Base-by-base conservation (phyloP, 2,329 filamentous ascomycete species). In the Elsinoe ampelina region DNA sequence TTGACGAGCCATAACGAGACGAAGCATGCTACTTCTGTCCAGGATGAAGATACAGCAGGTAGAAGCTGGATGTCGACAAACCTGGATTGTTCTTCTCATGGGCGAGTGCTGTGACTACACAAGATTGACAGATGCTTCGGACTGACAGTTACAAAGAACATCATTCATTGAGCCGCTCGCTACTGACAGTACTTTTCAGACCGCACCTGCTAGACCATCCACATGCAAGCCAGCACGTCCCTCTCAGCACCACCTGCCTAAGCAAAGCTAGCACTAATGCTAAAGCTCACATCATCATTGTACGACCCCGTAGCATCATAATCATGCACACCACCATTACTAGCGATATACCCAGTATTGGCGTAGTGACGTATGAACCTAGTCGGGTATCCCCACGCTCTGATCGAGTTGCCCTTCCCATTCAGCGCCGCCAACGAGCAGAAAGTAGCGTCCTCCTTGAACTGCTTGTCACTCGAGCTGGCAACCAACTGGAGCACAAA, bases 381-480 rank as follows among this genome's bases (percentile, higher is more conserved):
- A 0, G 80, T 82, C 0, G 82, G 81, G 62, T 81, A 83, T 42
- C 71, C 75, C 81, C 81, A 85, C 1, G 80, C 72, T 3, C 78
- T 73, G 32, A 85, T 72, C 0, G 80, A 75, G 60, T 59, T 76
- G 5, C 78, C 80, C 42, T 73, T 64, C 3, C 79, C 77, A 60
- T 67, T 78, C 19, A 85, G 68, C 0, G 76, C 77, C 0, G 73
- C 58, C 65, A 78, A 73, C 0, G 80, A 72, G 64, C 82, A 85
- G 68, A 85, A 85, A 0, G 82, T 85, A 6, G 82, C 80, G 48
- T 85, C 82, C 61, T 85, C 81, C 3, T 69, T 36, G 68, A 84
- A 83, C 54, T 71, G 68, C 71, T 83, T 82, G 57, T 71, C 72
- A 55, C 75, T 75, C 59, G 84, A 82, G 60, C 77, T 75, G 57